Evolutionary conservation across 2,329 filamentous ascomycete genomes (phyloP), one percentile per base, ranked within the genome.

Genomic region (Ascochyta clinopodiicola): DNA sequence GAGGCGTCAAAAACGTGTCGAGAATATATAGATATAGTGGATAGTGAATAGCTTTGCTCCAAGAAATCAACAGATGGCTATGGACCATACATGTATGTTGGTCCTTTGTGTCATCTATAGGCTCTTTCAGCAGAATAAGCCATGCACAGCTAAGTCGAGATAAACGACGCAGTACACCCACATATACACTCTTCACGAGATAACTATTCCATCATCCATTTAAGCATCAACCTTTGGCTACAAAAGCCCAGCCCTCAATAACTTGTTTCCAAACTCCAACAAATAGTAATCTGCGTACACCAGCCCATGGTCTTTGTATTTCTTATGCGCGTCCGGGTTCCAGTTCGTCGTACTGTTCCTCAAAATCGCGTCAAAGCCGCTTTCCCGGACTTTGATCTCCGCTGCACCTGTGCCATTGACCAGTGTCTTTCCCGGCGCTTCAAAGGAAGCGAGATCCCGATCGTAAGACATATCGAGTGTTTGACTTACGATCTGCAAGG

Each of bases 271-370:
- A 32, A 80, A 73, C 29, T 80, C 68, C 13, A 82, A 52, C 29
- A 82, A 75, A 51, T 75, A 82, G 59, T 82, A 82, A 55, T 82
- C 80, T 0, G 80, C 80, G 62, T 82, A 82, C 0, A 82, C 79
- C 19, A 82, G 56, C 1, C 80, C 79, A 63, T 81, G 79, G 48
- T 82, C 70, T 6, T 75, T 74, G 66, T 79, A 81, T 31, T 75
- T 72, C 42, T 75, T 71, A 22, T 78, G 78, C 9, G 79, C 79
- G 65, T 77, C 76, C 55, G 79, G 72, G 40, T 78, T 79, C 58
- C 80, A 79, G 50, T 81, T 81, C 10, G 80, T 79, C 1, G 80
- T 82, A 4, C 79, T 75, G 45, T 80, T 77, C 12, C 72, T 68
- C 7, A 83, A 57, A 17, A 83, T 81, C 6, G 77, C 79, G 47